Percentiles rank a stretch among this genome's conserved stretches.
Evolutionary conservation across 768 basidiomycete genomes (phyloP).

Genomic region (Rubroboletus pulcherrimus): DNA sequence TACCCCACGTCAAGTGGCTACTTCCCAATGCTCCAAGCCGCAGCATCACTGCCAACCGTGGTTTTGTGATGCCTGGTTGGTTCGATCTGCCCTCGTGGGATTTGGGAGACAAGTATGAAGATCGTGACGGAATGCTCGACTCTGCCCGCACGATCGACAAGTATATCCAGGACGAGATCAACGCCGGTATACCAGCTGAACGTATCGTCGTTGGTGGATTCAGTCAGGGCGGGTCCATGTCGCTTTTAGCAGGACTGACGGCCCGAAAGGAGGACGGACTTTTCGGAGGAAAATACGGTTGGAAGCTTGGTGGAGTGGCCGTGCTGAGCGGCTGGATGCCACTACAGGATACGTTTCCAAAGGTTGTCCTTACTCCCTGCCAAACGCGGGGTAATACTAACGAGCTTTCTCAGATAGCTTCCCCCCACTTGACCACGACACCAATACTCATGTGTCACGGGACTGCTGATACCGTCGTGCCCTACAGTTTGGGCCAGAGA

Average conservation of each 20-base stretch:
- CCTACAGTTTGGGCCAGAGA: conserved; percentile 45
- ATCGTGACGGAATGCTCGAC: conserved; percentile 55
- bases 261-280: conserved; percentile 24
- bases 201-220: conserved; percentile 87
- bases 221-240: conserved; percentile 80
- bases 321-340: conserved; percentile 81
- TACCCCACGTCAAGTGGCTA: conserved; percentile 85
- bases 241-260: conserved; percentile 65
- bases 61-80: conserved; percentile 69
- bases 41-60: conserved; percentile 76
- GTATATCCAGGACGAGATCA: conserved; percentile 72
- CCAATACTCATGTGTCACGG: conserved; percentile 92
- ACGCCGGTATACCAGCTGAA: conserved; percentile 59
- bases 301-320: conserved; percentile 68
- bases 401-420: conserved; percentile 48
- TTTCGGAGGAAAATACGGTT: conserved; percentile 36
- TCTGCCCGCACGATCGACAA: conserved; percentile 59
- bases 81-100: conserved; percentile 75
- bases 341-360: conserved; percentile 58
- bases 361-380: conserved; percentile 40
- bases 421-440: conserved; percentile 52
- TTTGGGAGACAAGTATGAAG: conserved; percentile 54
- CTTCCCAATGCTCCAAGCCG: conserved; percentile 39
- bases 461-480: conserved; percentile 68
- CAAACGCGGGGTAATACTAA: not conserved